Evolutionary conservation across 2,329 filamentous ascomycete genomes (phyloP).

Genomic region (Karstenula rhodostoma): DNA sequence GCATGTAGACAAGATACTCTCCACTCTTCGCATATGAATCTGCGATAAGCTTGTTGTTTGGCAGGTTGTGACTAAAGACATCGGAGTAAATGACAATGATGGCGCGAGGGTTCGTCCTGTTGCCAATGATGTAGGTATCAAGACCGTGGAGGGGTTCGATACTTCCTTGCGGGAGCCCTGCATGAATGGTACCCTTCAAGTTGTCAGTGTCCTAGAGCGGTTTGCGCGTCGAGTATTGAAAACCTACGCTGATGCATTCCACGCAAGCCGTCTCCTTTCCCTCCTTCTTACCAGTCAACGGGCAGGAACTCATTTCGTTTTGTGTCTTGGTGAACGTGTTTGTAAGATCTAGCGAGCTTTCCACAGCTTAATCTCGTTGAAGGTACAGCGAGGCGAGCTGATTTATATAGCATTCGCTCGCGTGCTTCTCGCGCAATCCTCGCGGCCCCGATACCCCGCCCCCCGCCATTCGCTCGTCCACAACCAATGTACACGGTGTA

Average conservation of each 20-base stretch:
- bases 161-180: conserved; percentile 37
- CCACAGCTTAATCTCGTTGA: background rate
- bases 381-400: background rate
- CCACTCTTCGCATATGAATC: conserved; percentile 32
- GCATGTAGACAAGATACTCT: conserved; percentile 33
- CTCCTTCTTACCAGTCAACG: background rate
- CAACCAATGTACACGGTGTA: background rate
- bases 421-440: conserved; percentile 5
- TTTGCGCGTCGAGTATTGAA: background rate
- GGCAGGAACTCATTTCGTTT: conserved; percentile 4
- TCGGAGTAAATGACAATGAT: conserved; percentile 37
- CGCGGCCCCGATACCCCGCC: background rate
- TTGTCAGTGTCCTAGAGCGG: background rate
- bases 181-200: conserved; percentile 47
- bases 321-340: background rate
- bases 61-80: conserved; percentile 31
- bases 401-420: background rate
- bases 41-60: conserved; percentile 39
- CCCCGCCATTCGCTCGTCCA: background rate
- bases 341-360: background rate
- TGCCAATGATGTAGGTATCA: conserved; percentile 32
- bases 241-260: conserved; percentile 7
- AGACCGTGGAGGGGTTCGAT: conserved; percentile 28
- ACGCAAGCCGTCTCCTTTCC: background rate
- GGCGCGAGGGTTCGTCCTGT: conserved; percentile 26